Percentiles rank a stretch among this genome's conserved stretches.
phyloP scores from a whole-genome alignment of 1,139 yeast genomes.

The Schizosaccharomyces versatilis region DNA sequence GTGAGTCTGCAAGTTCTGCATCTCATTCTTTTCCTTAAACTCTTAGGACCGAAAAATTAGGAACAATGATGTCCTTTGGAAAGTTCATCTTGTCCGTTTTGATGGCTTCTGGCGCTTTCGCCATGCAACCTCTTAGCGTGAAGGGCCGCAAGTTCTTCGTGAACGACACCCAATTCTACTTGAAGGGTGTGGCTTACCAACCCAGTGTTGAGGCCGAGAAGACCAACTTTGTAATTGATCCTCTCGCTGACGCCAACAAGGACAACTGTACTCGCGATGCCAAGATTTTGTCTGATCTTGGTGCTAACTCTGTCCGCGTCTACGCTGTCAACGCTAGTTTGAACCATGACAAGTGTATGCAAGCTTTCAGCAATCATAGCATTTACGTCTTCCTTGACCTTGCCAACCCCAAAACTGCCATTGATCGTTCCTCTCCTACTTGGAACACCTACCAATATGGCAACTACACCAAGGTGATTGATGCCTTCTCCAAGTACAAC shows the following conservation, averaged over 20 bases:
- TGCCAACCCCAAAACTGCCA: conserved; percentile 75
- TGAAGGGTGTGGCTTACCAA: conserved; percentile 68
- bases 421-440: conserved; percentile 52
- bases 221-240: conserved; percentile 48
- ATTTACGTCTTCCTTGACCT: conserved; percentile 79
- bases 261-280: conserved; percentile 49
- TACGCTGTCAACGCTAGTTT: conserved; percentile 68
- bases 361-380: conserved; percentile 73
- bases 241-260: conserved; percentile 41
- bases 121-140: conserved; percentile 1
- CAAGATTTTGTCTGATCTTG: conserved; percentile 47
- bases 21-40: too few species aligned
- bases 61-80: neutral
- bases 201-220: conserved; percentile 38
- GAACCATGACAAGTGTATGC: conserved; percentile 80
- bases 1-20: too few species aligned
- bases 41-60: too few species aligned
- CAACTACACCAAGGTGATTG: conserved; percentile 55
- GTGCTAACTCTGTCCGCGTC: conserved; percentile 64
- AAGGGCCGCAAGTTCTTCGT: conserved; percentile 10
- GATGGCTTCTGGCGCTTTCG: neutral
- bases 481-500: conserved; percentile 63
- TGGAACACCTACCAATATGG: conserved; percentile 82
- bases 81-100: neutral
- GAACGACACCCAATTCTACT: conserved; percentile 31